A percentile compares a stretch with the other conserved stretches of the same genome.
Conservation (phyloP, 495 filamentous ascomycete species). For the Penicillium lagena region DNA sequence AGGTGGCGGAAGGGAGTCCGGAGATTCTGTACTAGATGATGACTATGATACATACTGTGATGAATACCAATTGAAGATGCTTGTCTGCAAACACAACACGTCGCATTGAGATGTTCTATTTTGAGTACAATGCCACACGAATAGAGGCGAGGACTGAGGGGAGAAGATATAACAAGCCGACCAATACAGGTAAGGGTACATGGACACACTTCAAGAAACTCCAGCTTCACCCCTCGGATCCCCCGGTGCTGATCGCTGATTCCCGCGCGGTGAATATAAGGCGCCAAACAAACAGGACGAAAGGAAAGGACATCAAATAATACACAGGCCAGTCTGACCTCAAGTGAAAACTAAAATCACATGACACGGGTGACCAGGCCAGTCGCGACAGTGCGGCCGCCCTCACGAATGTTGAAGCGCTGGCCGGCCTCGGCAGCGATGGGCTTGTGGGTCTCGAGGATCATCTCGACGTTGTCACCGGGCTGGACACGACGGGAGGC, state of each 20-base stretch:
- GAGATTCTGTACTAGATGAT: too few relatives aligned
- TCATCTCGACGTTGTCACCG: constrained; percentile 97
- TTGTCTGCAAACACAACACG: too few relatives aligned
- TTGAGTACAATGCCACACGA: too few relatives aligned
- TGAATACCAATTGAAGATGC: too few relatives aligned
- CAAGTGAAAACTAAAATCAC: constrained; percentile 3
- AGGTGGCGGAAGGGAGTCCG: not conserved
- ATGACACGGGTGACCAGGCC: constrained; percentile 84
- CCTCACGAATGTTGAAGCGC: constrained; percentile 95
- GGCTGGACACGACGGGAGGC: constrained; percentile 80
- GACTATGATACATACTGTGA: too few relatives aligned
- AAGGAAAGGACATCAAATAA: constrained; percentile 27
- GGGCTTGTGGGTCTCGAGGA: constrained; percentile 70
- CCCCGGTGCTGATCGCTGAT: constrained; percentile 25
- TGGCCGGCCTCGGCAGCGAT: constrained; percentile 82
- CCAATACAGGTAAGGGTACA: constrained; percentile 38
- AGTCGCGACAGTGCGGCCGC: constrained; percentile 87
- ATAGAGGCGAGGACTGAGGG: constrained; percentile 3
- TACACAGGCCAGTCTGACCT: constrained; percentile 22
- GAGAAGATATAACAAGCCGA: constrained; percentile 35
- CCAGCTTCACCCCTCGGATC: constrained; percentile 25
- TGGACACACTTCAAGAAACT: constrained; percentile 37
- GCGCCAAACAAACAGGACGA: constrained; percentile 25
- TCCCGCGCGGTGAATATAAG: constrained; percentile 31
- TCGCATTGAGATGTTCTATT: too few relatives aligned